Evolutionary conservation across 768 basidiomycete genomes (phyloP).

Genomic region (Lepiota brunneoincarnata): DNA sequence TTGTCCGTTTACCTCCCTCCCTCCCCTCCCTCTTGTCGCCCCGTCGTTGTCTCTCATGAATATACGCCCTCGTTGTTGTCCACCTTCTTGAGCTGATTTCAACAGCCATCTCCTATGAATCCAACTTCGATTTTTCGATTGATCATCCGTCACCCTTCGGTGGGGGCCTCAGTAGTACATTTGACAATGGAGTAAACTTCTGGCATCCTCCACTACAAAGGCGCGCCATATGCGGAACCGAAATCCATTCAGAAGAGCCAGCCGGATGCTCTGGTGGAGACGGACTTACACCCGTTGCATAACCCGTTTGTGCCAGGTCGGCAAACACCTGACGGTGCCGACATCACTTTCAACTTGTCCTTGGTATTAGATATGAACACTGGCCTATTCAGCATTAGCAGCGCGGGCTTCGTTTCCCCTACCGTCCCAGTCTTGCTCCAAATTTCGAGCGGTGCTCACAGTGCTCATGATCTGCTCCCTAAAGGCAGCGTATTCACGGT

Average conservation of each 20-base stretch:
- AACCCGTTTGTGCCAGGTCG: conserved; percentile 21
- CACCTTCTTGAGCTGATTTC: too few species aligned
- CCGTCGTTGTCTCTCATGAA: too few species aligned
- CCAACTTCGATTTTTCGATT: conserved; percentile 35
- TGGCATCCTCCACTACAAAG: conserved; percentile 42
- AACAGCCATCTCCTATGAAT: conserved; percentile 45
- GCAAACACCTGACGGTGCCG: conserved; percentile 18
- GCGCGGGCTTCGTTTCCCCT: conserved; percentile 21
- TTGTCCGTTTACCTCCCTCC: too few species aligned
- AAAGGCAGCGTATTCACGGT: conserved; percentile 40
- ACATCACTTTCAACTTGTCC: conserved; percentile 20
- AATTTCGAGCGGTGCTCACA: conserved; percentile 41
- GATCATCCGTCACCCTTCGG: conserved; percentile 32
- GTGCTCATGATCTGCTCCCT: conserved; percentile 38
- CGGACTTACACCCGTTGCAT: conserved; percentile 20
- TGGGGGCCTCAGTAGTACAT: conserved; percentile 22
- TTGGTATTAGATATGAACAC: conserved; percentile 13
- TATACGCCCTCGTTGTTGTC: too few species aligned
- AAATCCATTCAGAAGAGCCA: conserved; percentile 9
- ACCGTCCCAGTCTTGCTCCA: conserved; percentile 47
- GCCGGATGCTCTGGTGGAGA: conserved; percentile 18
- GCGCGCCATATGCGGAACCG: conserved; percentile 30
- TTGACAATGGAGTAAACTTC: conserved; percentile 34
- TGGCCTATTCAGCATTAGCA: conserved; percentile 13
- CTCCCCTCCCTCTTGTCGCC: too few species aligned